A percentile compares a stretch with the other conserved stretches of the same genome.
Conservation (phyloP, 2,329 filamentous ascomycete species). For the Hymenotorrendiella dingleyae region DNA sequence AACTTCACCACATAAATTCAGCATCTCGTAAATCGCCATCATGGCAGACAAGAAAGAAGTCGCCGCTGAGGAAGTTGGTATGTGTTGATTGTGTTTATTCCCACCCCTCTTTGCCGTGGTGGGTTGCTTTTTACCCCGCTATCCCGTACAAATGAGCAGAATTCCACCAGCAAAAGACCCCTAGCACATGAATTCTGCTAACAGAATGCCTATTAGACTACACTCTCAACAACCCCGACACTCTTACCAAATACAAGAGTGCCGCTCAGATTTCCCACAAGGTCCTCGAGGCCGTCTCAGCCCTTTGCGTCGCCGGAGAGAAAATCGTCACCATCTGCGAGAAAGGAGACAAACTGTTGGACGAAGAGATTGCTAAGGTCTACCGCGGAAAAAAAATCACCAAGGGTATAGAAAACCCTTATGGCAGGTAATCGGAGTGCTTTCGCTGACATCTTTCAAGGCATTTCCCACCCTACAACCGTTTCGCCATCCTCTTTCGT, state of each 20-base stretch:
- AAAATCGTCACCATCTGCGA: conserved; percentile 94
- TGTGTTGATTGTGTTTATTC: conserved; percentile 31
- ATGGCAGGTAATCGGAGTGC: conserved; percentile 9
- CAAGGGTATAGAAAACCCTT: conserved; percentile 59
- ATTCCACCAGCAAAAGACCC: conserved; percentile 2
- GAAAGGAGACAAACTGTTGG: conserved; percentile 89
- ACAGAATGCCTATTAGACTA: conserved; percentile 56
- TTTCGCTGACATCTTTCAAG: conserved; percentile 37
- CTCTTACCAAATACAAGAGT: conserved; percentile 98
- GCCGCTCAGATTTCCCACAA: conserved; percentile 93
- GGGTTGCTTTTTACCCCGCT: conserved; percentile 28
- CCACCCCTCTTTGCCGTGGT: conserved; percentile 23
- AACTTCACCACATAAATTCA: no score
- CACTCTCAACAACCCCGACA: conserved; percentile 85
- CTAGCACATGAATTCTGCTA: conserved; percentile 6
- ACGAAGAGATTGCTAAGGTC: conserved; percentile 90
- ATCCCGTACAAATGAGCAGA: conserved; percentile 12
- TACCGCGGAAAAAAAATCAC: conserved; percentile 96
- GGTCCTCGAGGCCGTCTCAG: conserved; percentile 78
- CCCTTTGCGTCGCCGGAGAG: conserved; percentile 71
- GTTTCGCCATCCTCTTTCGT: conserved; percentile 91
- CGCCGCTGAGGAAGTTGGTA: conserved; percentile 36
- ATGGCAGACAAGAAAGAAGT: conserved; percentile 39
- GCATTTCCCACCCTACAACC: conserved; percentile 89
- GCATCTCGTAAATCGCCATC: conserved; percentile 20